Conservation (phyloP, 805 yeast species). For the Lipomyces japonicus region DNA sequence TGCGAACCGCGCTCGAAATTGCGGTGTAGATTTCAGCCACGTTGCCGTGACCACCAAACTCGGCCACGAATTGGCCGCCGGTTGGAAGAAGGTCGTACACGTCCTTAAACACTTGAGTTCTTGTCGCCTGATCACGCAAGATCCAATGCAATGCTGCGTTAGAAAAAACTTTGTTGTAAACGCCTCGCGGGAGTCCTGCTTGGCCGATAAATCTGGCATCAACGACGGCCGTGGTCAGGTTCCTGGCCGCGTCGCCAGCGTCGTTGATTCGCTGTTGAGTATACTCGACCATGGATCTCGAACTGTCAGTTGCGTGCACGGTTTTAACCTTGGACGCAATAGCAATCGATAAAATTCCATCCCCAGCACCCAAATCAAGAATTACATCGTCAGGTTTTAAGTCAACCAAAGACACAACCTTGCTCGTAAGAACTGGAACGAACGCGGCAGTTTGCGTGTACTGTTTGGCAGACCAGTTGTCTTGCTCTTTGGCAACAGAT, state of each 20-base stretch:
- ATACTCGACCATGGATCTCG: constrained; percentile 14
- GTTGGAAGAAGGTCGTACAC: constrained; percentile 23
- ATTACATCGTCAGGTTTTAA: constrained; percentile 13
- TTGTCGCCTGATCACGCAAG: constrained; percentile 8
- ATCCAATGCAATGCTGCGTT: constrained; percentile 34
- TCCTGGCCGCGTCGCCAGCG: not conserved
- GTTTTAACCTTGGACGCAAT: constrained; percentile 14
- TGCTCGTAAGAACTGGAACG: constrained; percentile 24
- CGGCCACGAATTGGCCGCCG: constrained; percentile 31
- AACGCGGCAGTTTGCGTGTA: constrained; percentile 23
- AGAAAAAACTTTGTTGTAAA: constrained; percentile 30
- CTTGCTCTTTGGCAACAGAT: too few species aligned
- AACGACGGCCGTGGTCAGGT: constrained; percentile 16
- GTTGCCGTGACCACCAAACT: constrained; percentile 32
- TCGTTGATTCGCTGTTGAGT: constrained; percentile 8
- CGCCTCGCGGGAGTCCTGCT: not conserved
- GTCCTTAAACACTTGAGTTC: constrained; percentile 20
- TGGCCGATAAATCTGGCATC: constrained; percentile 10
- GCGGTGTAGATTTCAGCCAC: constrained; percentile 32
- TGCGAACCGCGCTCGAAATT: constrained; percentile 15
- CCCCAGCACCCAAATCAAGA: constrained; percentile 30
- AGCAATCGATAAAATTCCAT: constrained; percentile 22
- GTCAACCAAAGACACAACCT: constrained; percentile 21
- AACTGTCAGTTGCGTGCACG: constrained; percentile 26
- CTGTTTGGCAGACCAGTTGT: constrained; percentile 23